Evolutionary conservation across 495 filamentous ascomycete species (phyloP), one percentile per base, ranked within the genome.

Genomic region (Baudoinia panamericana): DNA sequence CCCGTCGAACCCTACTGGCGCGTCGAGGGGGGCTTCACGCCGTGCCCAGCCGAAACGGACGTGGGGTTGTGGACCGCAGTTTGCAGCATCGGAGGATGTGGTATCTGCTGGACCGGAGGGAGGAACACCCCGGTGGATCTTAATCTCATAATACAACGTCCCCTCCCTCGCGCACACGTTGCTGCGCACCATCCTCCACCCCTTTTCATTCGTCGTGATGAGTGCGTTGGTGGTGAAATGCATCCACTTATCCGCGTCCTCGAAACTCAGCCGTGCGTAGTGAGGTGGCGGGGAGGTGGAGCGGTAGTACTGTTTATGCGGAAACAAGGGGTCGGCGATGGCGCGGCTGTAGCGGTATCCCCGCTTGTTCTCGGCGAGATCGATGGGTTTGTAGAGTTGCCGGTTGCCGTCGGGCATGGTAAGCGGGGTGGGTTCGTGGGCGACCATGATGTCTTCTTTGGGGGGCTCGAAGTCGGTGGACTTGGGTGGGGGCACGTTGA

Each of bases 81-180:
- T 36, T 26, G 45, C 39, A 12, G 46, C 45, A 61, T 62, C 37
- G n/a, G n/a, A n/a, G n/a, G n/a, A n/a, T n/a, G n/a, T n/a, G n/a
- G n/a, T n/a, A n/a, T n/a, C n/a, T n/a, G 45, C 36, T 5, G 56
- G 56, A 2, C 56, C 62, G 5, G 53, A 45, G 4, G 38, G 63
- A 1, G 76, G 73, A 31, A 79, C 66, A 5, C 80, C 80, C 37
- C 73, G 78, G 8, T 86, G 72, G 29, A 99, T 74, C 46, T 81
- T 84, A 57, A 87, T 86, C 60, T 99, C 92, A 65, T 83, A 96
- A 56, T 93, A 99, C 64, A 78, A 86, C 13, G 81, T 70, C 1
- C 92, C 92, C 61, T 95, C 83, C n/a, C 92, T 66, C 5, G 84
- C 82, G 25, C 81, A 81, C 0, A 96, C 82, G 55, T 96, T 99